A percentile compares a stretch with the other conserved stretches of the same genome.
Evolutionary conservation across 345 rosid species (phyloP).

Genomic region (Aurinia saxatilis): DNA sequence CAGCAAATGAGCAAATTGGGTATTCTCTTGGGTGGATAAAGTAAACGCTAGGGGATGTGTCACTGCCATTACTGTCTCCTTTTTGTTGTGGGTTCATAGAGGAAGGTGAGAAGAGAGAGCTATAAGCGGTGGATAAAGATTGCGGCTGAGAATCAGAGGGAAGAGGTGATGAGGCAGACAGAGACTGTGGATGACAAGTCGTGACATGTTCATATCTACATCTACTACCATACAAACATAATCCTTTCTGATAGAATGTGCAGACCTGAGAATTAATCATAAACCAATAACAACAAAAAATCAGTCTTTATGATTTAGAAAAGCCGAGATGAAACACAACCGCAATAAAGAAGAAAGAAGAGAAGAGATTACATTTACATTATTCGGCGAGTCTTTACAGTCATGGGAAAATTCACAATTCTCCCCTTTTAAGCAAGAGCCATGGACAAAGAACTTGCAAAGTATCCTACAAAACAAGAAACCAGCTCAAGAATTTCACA

Average conservation of each 20-base stretch:
- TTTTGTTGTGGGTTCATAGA: conserved; percentile 32
- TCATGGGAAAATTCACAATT: conserved; percentile 92
- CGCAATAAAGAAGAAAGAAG: background rate
- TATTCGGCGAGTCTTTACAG: conserved; percentile 52
- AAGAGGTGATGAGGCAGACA: conserved; percentile 39
- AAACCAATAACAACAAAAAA: background rate
- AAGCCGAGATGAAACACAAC: background rate
- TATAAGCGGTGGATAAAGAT: conserved; percentile 30
- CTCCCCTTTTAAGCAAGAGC: conserved; percentile 90
- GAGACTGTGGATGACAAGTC: conserved; percentile 34
- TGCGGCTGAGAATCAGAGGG: conserved; percentile 17
- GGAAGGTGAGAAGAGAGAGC: conserved; percentile 31
- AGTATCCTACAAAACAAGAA: conserved; percentile 36
- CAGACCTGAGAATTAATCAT: conserved; percentile 50
- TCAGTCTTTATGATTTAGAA: background rate
- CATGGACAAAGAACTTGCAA: conserved; percentile 86
- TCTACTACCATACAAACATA: conserved; percentile 70
- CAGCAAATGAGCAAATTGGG: conserved; percentile 80
- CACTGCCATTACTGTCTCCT: conserved; percentile 29
- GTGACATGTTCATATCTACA: conserved; percentile 81
- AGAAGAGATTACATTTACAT: conserved; percentile 36
- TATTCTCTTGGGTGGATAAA: conserved; percentile 44
- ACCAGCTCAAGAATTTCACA: background rate
- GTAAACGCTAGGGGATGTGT: conserved; percentile 27
- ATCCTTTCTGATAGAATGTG: conserved; percentile 86